Evolutionary conservation across 257 asterid species (phyloP).

Genomic region (Primulina eburnea): DNA sequence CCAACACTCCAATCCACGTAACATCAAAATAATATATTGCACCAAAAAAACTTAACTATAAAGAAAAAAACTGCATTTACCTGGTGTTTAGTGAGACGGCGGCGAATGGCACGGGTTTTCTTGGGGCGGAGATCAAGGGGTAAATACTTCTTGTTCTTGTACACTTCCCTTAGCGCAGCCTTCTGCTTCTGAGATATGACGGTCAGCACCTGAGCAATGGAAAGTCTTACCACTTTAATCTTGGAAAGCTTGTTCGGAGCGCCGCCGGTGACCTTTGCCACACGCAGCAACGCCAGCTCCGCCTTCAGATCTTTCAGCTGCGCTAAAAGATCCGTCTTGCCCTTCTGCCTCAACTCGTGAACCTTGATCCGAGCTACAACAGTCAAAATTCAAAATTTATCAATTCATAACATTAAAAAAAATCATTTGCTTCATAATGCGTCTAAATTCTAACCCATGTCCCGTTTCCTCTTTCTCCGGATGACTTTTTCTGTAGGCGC

Average conservation of each 20-base stretch:
- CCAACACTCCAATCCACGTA: no score
- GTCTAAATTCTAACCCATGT: background rate
- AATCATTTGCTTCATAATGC: background rate
- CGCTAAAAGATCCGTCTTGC: constrained; percentile 13
- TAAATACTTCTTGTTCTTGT: constrained; percentile 20
- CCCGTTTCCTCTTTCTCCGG: background rate
- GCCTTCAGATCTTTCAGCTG: constrained; percentile 21
- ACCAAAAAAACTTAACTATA: no score
- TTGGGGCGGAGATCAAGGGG: constrained; percentile 43
- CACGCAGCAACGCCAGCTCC: constrained; percentile 12
- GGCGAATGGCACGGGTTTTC: constrained; percentile 42
- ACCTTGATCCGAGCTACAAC: constrained; percentile 17
- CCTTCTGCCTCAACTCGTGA: constrained; percentile 18
- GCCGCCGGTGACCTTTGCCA: constrained; percentile 13
- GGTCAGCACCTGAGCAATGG: constrained; percentile 19
- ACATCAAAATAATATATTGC: no score
- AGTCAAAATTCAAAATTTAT: background rate
- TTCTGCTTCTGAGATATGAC: constrained; percentile 20
- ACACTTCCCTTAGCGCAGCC: constrained; percentile 18
- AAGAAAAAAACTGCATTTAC: background rate
- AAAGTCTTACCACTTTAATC: constrained; percentile 34
- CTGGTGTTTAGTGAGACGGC: constrained; percentile 18
- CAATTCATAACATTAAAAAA: no score
- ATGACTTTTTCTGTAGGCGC: background rate
- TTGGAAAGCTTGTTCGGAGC: constrained; percentile 19